Evolutionary conservation across 768 basidiomycete genomes (phyloP), one percentile per base, ranked within the genome.

Genomic region (Kockovaella imperatae): DNA sequence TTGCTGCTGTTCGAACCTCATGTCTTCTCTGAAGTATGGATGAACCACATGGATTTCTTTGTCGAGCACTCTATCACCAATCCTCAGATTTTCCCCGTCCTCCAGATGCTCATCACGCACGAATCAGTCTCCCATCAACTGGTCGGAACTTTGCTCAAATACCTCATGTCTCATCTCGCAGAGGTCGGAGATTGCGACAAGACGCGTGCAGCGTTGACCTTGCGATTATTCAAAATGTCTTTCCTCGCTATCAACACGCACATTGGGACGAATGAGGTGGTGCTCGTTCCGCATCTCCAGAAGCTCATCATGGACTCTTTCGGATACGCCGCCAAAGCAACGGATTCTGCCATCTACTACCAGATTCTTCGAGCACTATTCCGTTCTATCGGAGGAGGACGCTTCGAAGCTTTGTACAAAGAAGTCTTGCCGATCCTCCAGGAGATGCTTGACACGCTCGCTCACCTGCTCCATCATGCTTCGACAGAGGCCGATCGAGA

Each of bases 281-380:
- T 97, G 45, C 75, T 99, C n/a, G 89, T 89, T 13, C 81, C 86
- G 1, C 88, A 97, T 73, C 78, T 99, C 29, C 82, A 86, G 14
- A 87, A 87, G 68, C 73, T 99, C 36, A 83, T 99, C 60, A 91
- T 95, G 84, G 86, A 90, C 60, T 96, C 87, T 51, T 95, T 99
- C 69, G 86, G 89, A 30, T 77, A 91, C 44, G 89, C 93, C 2
- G 85, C 88, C 24, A 91, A 89, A 69, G 83, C 93, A 1, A 77
- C 83, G 21, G 88, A 89, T 60, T 87, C 95, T 1, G 81, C 83
- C 1, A 85, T 91, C 64, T 97, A 97, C 68, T 90, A 90, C 72
- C 83, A 87, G 65, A 79, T 97, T 18, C 79, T 97, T 10, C 79
- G 90, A 49, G 86, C 86, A 0, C 79, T 99, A 36, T 99, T 99